Percentiles rank a stretch among this genome's conserved stretches.
These are phyloP conservation scores for Calonectria montana DNA, from an alignment of 2,329 filamentous ascomycete species.

Conservation along the genomic window DNA sequence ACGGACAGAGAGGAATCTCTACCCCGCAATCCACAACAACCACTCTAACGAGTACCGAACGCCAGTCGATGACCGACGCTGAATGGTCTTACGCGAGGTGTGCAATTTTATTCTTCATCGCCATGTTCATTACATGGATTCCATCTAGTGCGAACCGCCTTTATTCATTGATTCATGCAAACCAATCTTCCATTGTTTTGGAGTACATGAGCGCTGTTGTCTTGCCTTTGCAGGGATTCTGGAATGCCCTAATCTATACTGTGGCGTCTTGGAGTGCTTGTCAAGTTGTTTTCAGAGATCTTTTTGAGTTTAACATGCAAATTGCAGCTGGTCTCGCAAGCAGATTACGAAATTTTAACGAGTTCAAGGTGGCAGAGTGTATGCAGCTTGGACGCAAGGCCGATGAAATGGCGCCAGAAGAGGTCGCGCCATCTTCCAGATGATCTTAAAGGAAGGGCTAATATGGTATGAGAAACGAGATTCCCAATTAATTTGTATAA, in stretches of 20 bases:
- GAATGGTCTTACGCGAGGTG: slow-evolving; percentile 74
- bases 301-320: not conserved
- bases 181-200: slow-evolving; percentile 63
- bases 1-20: not conserved
- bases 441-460: not conserved
- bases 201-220: slow-evolving; percentile 77
- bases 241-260: slow-evolving; percentile 80
- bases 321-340: not conserved
- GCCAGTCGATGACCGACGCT: slow-evolving; percentile 57
- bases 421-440: not conserved
- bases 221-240: slow-evolving; percentile 80
- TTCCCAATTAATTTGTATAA: not conserved
- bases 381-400: not conserved
- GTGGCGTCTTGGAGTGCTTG: slow-evolving; percentile 65
- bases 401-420: not conserved
- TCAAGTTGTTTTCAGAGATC: not conserved
- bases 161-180: slow-evolving; percentile 68
- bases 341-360: not conserved
- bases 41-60: not conserved
- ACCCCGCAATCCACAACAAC: not conserved
- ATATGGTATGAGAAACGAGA: not conserved
- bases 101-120: slow-evolving; percentile 73
- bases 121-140: slow-evolving; percentile 75
- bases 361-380: too few relatives aligned
- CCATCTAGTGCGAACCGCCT: slow-evolving; percentile 79